Evolutionary conservation across 1,139 yeast species (phyloP).

Genomic region (Dujonia santamariae): DNA sequence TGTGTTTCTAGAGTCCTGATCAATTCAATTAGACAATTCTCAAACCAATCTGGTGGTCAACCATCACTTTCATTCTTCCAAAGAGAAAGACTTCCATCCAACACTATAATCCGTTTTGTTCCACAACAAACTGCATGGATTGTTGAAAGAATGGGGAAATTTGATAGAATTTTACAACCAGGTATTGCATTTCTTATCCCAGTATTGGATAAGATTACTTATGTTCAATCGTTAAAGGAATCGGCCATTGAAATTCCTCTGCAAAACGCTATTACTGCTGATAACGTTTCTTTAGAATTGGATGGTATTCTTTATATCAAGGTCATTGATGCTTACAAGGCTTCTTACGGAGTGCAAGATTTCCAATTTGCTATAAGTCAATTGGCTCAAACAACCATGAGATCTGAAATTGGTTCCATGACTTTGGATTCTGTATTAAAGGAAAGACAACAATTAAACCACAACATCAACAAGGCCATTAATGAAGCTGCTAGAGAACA

Average conservation of each 20-base stretch:
- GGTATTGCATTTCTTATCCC: conserved; percentile 77
- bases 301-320: conserved; percentile 81
- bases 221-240: conserved; percentile 80
- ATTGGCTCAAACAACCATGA: conserved; percentile 88
- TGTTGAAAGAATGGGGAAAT: conserved; percentile 89
- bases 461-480: conserved; percentile 71
- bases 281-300: conserved; percentile 79
- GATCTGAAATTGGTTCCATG: conserved; percentile 83
- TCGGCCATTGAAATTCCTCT: conserved; percentile 80
- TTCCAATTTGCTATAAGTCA: conserved; percentile 83
- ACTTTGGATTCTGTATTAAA: conserved; percentile 73
- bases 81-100: conserved; percentile 63
- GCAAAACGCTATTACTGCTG: conserved; percentile 83
- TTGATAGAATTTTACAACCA: conserved; percentile 69
- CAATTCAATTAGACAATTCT: no score
- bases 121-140: conserved; percentile 93
- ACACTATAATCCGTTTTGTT: conserved; percentile 72
- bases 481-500: conserved; percentile 77
- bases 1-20: no score
- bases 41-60: conserved; percentile 5
- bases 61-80: conserved; percentile 58
- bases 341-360: conserved; percentile 86
- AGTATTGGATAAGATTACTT: conserved; percentile 68
- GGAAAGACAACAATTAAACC: conserved; percentile 71
- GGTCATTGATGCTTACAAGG: conserved; percentile 79